phyloP scores from a whole-genome alignment of 169 alveolate species.

The Plasmodium gaboni region DNA sequence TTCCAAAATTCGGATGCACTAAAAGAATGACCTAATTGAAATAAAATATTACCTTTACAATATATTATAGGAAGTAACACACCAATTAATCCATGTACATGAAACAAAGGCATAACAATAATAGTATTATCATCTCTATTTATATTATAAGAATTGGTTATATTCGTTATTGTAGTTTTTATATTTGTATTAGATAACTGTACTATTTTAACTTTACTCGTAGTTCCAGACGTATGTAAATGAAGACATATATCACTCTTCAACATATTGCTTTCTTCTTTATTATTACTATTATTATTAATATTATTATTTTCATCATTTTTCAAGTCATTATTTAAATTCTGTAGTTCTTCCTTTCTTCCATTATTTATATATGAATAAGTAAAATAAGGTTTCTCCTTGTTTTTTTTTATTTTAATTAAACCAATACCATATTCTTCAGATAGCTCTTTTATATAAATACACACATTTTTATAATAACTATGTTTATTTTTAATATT shows the following conservation, averaged over 20 bases:
- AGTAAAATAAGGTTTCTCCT: slow-evolving; percentile 42
- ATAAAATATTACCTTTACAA: slow-evolving; percentile 64
- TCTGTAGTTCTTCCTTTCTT: background rate
- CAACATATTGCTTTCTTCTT: background rate
- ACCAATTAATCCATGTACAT: slow-evolving; percentile 76
- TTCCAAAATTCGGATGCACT: slow-evolving; percentile 73
- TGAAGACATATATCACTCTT: slow-evolving; percentile 47
- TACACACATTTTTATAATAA: slow-evolving; percentile 60
- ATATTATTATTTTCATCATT: background rate
- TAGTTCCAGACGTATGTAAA: slow-evolving; percentile 71
- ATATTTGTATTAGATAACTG: slow-evolving; percentile 66
- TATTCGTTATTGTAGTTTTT: slow-evolving; percentile 51
- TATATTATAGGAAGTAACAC: slow-evolving; percentile 41
- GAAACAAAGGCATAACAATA: slow-evolving; percentile 68
- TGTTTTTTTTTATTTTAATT: slow-evolving; percentile 52
- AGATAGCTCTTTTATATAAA: slow-evolving; percentile 31
- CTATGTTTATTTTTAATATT: slow-evolving; percentile 55
- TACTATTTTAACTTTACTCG: slow-evolving; percentile 72
- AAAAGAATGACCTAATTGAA: slow-evolving; percentile 65
- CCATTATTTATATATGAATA: slow-evolving; percentile 35
- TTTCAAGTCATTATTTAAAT: background rate
- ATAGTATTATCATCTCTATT: slow-evolving; percentile 63
- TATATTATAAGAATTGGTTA: slow-evolving; percentile 35
- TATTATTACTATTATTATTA: background rate
- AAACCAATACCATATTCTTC: slow-evolving; percentile 43